Percentiles rank a stretch among this genome's conserved stretches.
Evolutionary conservation across 2,329 filamentous ascomycete genomes (phyloP).

Genomic region (Akanthomyces dipterigenus): DNA sequence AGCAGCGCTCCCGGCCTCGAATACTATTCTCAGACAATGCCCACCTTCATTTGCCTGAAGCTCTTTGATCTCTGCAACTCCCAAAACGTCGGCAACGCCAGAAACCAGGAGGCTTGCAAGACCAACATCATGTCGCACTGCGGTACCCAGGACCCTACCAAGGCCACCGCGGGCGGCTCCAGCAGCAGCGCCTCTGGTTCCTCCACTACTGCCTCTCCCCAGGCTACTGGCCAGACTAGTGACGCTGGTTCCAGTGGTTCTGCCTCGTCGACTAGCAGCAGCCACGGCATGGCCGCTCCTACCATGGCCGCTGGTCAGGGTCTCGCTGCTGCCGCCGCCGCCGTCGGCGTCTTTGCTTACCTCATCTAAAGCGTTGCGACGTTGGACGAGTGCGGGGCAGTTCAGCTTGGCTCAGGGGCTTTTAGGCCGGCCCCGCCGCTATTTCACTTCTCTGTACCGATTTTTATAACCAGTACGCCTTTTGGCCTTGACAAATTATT

Average conservation of each 20-base stretch:
- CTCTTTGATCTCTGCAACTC: slow-evolving; percentile 43
- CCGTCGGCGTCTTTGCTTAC: slow-evolving; percentile 46
- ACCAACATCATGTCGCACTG: slow-evolving; percentile 41
- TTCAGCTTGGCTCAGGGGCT: slow-evolving; percentile 1
- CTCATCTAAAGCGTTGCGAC: slow-evolving; percentile 35
- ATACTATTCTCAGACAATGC: slow-evolving; percentile 47
- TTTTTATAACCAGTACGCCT: slow-evolving; percentile 25
- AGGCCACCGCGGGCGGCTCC: slow-evolving; percentile 21
- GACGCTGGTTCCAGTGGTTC: slow-evolving; percentile 20
- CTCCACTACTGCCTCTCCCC: slow-evolving; percentile 21
- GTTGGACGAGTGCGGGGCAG: background rate
- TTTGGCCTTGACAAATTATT: slow-evolving; percentile 13
- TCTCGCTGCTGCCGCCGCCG: slow-evolving; percentile 40
- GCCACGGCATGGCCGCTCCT: slow-evolving; percentile 29
- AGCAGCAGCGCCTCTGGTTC: slow-evolving; percentile 13
- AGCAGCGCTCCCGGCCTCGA: slow-evolving; percentile 43
- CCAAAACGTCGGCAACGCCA: slow-evolving; percentile 33
- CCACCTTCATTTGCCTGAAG: slow-evolving; percentile 44
- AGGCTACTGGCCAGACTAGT: slow-evolving; percentile 18
- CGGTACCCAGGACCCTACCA: slow-evolving; percentile 32
- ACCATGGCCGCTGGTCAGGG: slow-evolving; percentile 38
- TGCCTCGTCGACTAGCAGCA: slow-evolving; percentile 31
- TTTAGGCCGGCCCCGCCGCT: slow-evolving; percentile 1
- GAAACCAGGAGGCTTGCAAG: slow-evolving; percentile 42
- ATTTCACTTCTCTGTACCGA: slow-evolving; percentile 27